Conservation (phyloP, 139 green algal species). For the Volvox reticuliferus region DNA sequence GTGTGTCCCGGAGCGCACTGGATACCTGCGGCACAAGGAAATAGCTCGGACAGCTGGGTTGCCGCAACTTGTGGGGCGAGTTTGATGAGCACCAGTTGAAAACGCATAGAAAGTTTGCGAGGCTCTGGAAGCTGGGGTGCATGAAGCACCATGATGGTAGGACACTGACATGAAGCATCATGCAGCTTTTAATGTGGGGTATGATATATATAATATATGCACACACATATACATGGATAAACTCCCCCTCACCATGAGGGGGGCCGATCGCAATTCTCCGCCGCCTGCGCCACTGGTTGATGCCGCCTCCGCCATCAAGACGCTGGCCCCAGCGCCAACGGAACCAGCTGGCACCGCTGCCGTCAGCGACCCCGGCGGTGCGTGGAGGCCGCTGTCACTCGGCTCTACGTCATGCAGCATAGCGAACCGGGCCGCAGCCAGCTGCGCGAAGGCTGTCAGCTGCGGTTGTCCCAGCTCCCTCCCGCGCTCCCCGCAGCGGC, state of each 20-base stretch:
- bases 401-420: conserved; percentile 63
- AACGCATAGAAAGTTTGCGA: too few species aligned
- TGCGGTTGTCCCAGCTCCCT: conserved; percentile 71
- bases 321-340: background rate
- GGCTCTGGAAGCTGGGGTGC: too few species aligned
- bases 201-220: background rate
- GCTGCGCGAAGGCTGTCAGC: conserved; percentile 63
- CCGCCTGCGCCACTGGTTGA: background rate
- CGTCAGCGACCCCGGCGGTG: conserved; percentile 35
- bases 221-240: background rate
- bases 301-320: background rate
- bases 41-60: background rate
- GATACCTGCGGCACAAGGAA: background rate
- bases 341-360: background rate
- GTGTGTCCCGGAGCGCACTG: background rate
- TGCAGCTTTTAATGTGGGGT: background rate
- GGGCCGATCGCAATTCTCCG: conserved; percentile 11
- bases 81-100: too few species aligned
- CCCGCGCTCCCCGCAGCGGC: conserved; percentile 50
- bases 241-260: conserved; percentile 18
- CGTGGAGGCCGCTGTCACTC: conserved; percentile 35
- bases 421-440: conserved; percentile 64
- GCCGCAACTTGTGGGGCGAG: too few species aligned
- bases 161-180: too few species aligned
- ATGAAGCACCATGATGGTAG: too few species aligned